Evolutionary conservation across 1,139 yeast species (phyloP).

Genomic region (Diutina sp.): DNA sequence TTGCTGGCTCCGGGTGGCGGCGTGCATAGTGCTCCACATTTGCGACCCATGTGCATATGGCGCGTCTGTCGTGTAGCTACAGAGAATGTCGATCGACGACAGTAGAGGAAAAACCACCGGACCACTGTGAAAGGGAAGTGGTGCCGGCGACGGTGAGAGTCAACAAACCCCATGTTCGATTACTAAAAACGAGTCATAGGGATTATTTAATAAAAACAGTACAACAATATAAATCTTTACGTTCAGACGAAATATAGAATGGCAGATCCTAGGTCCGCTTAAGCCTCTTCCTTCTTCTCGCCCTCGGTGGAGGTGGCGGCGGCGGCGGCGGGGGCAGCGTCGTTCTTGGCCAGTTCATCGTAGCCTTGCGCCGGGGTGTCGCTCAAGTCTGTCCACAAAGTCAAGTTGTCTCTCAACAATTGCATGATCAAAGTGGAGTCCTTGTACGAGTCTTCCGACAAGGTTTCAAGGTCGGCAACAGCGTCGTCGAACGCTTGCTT

Average conservation of each 20-base stretch:
- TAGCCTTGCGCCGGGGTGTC: conserved; percentile 53
- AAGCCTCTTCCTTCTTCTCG: conserved; percentile 2
- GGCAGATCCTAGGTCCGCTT: background rate
- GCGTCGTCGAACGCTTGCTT: conserved; percentile 99
- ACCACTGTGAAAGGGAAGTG: background rate
- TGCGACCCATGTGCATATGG: background rate
- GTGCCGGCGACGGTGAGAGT: background rate
- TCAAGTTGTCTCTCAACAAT: conserved; percentile 93
- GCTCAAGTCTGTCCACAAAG: conserved; percentile 97
- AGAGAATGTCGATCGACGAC: background rate
- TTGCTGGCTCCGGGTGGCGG: background rate
- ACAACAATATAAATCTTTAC: background rate
- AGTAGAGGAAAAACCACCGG: background rate
- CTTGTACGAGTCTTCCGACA: conserved; percentile 95
- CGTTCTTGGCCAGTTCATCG: background rate
- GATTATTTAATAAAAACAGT: conserved; percentile 1
- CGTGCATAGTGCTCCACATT: background rate
- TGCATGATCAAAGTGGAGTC: conserved; percentile 98
- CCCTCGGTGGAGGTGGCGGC: background rate
- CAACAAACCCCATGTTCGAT: background rate
- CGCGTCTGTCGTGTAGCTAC: background rate
- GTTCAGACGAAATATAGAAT: background rate
- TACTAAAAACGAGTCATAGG: background rate
- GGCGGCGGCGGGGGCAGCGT: background rate
- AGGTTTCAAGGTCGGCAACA: conserved; percentile 94